Evolutionary conservation across 306 rosid species (phyloP), one percentile per base, ranked within the genome.

Genomic region (Cicer bijugum): DNA sequence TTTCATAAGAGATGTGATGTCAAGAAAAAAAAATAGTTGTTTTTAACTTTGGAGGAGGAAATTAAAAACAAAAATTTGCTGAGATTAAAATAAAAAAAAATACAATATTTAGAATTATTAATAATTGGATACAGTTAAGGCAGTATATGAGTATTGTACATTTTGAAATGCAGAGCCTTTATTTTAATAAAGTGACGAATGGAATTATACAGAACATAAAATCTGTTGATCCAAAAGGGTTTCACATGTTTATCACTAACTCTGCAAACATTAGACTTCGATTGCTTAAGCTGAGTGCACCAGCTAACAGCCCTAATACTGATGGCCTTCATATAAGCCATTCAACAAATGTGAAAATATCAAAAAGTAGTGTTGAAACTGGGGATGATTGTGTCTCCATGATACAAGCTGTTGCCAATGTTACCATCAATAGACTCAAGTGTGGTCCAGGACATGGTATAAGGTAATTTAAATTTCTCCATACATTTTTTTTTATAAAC

Each of bases 391-490:
- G 87, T 57, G 45, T 84, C 70, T 69, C 85, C 37, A 80, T 84
- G 72, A 77, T 81, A 39, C 78, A 84, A 69, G 87, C 82, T 9
- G 23, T 20, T 23, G 12, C 2, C 35, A 9, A 80, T 46, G 67
- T 80, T 63, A 0, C 72, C 17, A 77, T 84, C 60, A 74, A 69
- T 2, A 73, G 20, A 40, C 0, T 84, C 0, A 28, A 1, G 9
- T 84, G 87, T 14, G 87, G 81, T 40, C 87, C 84, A 39, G 87
- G 87, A 56, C 87, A 84, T 5, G 85, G 87, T 69, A 68, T 84
- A 15, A 84, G 87, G 87, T 84, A 81, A 74, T 35, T 50, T 47
- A 45, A 61, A 59, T 59, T 37, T 2, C 9, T 33, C 5, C 0
- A 1, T 33, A 59, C 19, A 12, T 28, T 58, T 57, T 20, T 19